Conservation (phyloP, 208 protist genomes). For the Tritrichomonas musculus region DNA sequence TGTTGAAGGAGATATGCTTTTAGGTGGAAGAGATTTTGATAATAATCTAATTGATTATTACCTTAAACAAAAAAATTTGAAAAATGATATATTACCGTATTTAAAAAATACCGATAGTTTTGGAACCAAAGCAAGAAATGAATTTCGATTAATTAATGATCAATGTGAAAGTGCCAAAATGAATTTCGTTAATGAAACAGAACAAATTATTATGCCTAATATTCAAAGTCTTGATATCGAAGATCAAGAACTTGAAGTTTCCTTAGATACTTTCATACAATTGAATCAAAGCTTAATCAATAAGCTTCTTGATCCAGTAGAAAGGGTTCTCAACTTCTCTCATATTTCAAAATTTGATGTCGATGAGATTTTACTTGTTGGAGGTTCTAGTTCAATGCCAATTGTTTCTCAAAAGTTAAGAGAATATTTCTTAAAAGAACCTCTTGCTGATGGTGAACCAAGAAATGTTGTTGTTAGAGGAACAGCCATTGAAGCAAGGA, state of each 20-base stretch:
- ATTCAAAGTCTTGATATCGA: too few relatives aligned
- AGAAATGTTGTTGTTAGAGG: conserved; percentile 54
- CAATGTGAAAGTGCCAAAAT: too few relatives aligned
- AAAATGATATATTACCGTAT: conserved; percentile 46
- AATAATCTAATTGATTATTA: conserved; percentile 47
- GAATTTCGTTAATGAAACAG: too few relatives aligned
- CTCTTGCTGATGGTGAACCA: conserved; percentile 44
- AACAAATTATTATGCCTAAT: too few relatives aligned
- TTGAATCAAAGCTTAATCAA: too few relatives aligned
- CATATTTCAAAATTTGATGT: too few relatives aligned
- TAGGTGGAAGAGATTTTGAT: conserved; percentile 62
- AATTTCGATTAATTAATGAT: too few relatives aligned
- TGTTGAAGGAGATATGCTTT: conserved; percentile 53
- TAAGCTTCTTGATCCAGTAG: conserved; percentile 38
- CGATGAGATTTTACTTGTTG: conserved; percentile 53
- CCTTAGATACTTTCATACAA: too few relatives aligned
- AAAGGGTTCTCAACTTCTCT: conserved; percentile 36
- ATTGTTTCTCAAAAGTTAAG: conserved; percentile 48
- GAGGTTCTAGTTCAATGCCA: conserved; percentile 49
- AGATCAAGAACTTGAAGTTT: too few relatives aligned
- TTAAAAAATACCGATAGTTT: too few relatives aligned
- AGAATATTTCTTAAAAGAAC: conserved; percentile 54
- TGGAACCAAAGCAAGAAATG: too few relatives aligned
- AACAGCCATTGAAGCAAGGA: conserved; percentile 45
- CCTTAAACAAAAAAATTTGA: conserved; percentile 49